A percentile compares a stretch with the other conserved stretches of the same genome.
Conservation (phyloP, 2,329 filamentous ascomycete species). For the Thelonectria blattea region DNA sequence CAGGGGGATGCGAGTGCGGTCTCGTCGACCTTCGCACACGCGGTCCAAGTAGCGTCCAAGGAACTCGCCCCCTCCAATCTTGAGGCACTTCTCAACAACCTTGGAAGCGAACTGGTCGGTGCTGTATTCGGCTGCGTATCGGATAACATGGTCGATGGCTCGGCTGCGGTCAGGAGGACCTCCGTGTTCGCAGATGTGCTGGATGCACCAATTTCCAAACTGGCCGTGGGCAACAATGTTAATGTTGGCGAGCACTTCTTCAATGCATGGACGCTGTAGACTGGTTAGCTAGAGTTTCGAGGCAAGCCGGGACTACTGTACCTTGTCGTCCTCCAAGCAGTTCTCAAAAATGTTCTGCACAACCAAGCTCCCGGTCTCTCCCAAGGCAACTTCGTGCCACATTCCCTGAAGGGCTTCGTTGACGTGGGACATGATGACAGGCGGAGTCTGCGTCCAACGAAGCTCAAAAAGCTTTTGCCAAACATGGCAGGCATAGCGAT, state of each 20-base stretch:
- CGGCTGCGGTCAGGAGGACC: conserved; percentile 88
- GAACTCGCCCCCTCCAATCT: conserved; percentile 92
- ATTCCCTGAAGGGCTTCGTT: conserved; percentile 94
- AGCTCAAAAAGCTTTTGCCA: conserved; percentile 99
- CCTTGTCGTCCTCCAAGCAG: conserved; percentile 98
- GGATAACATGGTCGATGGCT: conserved; percentile 93
- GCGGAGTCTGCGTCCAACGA: conserved; percentile 91
- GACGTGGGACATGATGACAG: conserved; percentile 98
- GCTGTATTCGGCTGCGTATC: conserved; percentile 93
- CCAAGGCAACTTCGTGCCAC: conserved; percentile 98
- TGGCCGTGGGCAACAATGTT: conserved; percentile 97
- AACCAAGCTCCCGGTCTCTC: conserved; percentile 95
- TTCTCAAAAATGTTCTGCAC: conserved; percentile 99
- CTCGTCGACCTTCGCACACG: conserved; percentile 87
- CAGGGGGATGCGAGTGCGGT: conserved; percentile 92
- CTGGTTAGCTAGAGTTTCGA: conserved; percentile 26
- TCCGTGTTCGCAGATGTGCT: conserved; percentile 98
- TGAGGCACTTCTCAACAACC: conserved; percentile 98
- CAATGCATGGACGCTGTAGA: conserved; percentile 88
- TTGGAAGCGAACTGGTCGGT: conserved; percentile 99
- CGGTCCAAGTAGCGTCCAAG: conserved; percentile 90
- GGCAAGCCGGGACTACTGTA: conserved; percentile 47
- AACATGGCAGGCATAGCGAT: conserved; percentile 97
- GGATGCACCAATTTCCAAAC: conserved; percentile 99
- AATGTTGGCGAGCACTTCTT: conserved; percentile 93